These are phyloP conservation scores for Trametes cinnabarina DNA, from an alignment of 768 basidiomycete species.

Conservation along the genomic window DNA sequence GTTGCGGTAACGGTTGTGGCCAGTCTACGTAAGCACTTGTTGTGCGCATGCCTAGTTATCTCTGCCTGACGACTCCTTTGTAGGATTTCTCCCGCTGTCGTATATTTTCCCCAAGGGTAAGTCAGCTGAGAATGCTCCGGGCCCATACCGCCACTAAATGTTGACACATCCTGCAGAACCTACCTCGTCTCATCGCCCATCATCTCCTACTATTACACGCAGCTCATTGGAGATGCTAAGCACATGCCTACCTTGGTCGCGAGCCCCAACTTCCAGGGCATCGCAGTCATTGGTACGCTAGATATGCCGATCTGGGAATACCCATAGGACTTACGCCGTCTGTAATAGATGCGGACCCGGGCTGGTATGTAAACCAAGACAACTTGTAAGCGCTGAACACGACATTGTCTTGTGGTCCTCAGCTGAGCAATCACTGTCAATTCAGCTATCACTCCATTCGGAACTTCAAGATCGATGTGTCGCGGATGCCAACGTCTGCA, in stretches of 20 bases:
- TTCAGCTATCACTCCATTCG: slow-evolving; percentile 60
- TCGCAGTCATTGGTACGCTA: slow-evolving; percentile 79
- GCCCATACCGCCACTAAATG: not conserved
- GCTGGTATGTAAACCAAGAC: slow-evolving; percentile 54
- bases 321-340: not conserved
- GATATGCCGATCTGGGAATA: no score
- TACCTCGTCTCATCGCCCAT: slow-evolving; percentile 67
- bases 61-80: not conserved
- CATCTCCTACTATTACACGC: slow-evolving; percentile 67
- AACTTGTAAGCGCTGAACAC: slow-evolving; percentile 19
- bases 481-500: slow-evolving; percentile 46
- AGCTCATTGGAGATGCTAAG: slow-evolving; percentile 73
- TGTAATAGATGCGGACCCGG: slow-evolving; percentile 25
- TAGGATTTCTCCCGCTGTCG: slow-evolving; percentile 59
- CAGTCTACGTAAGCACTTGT: slow-evolving; percentile 49
- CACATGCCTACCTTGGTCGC: slow-evolving; percentile 67
- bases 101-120: slow-evolving; percentile 74
- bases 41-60: not conserved
- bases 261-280: slow-evolving; percentile 55
- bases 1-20: slow-evolving; percentile 57
- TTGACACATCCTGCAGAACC: slow-evolving; percentile 39
- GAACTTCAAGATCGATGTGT: slow-evolving; percentile 71
- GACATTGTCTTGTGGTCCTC: not conserved
- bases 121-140: no score
- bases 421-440: not conserved